These are phyloP conservation scores for Nepenthes gracilis DNA, from an alignment of 148 eudicot species.

Conservation along the genomic window DNA sequence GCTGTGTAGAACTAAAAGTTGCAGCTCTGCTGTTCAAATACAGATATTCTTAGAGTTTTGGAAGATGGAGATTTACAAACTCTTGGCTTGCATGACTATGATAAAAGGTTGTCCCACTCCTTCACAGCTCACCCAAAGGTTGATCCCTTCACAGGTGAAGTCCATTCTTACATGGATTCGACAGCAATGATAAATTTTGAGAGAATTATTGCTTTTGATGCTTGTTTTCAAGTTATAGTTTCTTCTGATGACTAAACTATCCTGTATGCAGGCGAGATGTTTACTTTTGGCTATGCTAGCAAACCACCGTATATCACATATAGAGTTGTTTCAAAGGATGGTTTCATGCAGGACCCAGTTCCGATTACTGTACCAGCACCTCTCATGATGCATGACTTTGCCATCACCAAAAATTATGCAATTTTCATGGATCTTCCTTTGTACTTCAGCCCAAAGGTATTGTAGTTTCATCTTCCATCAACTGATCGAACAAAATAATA, in stretches of 20 bases:
- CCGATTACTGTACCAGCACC: slow-evolving; percentile 79
- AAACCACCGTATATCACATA: slow-evolving; percentile 74
- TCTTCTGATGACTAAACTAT: neutral
- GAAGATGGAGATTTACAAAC: slow-evolving; percentile 99
- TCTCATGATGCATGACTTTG: slow-evolving; percentile 99
- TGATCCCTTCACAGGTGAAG: slow-evolving; percentile 79
- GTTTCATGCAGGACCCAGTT: slow-evolving; percentile 89
- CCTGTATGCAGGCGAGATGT: slow-evolving; percentile 82
- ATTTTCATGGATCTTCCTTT: slow-evolving; percentile 93
- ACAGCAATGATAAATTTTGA: slow-evolving; percentile 1
- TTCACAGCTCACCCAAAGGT: slow-evolving; percentile 99
- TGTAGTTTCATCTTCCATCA: too few relatives aligned
- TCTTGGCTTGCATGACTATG: slow-evolving; percentile 88
- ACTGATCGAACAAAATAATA: too few relatives aligned
- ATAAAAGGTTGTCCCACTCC: slow-evolving; percentile 77
- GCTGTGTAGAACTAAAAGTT: neutral
- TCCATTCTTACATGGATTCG: neutral
- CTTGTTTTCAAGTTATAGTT: neutral
- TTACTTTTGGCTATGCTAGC: slow-evolving; percentile 84
- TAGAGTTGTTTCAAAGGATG: slow-evolving; percentile 86
- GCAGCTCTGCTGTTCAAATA: slow-evolving; percentile 1
- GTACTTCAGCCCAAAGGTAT: slow-evolving; percentile 82
- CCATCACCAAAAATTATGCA: slow-evolving; percentile 91
- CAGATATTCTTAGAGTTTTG: slow-evolving; percentile 78
- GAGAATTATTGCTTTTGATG: neutral